Percentiles rank a stretch among this genome's conserved stretches.
phyloP scores from a whole-genome alignment of 2,329 filamentous ascomycete species.

The Fusarium sp. region DNA sequence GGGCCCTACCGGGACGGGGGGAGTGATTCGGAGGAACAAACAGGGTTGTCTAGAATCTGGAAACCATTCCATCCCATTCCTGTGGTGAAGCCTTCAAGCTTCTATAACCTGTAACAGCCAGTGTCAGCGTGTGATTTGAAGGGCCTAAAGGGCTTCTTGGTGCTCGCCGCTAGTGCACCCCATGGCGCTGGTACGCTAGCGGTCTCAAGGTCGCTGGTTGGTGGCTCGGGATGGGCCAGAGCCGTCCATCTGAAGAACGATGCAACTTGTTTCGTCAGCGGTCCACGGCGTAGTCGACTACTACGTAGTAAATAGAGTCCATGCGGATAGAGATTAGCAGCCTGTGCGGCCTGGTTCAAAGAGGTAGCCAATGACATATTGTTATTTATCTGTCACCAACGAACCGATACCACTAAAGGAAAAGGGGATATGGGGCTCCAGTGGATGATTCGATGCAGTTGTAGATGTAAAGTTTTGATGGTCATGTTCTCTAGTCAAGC shows the following conservation, averaged over 20 bases:
- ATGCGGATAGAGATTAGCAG: slow-evolving; percentile 19
- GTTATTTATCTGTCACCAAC: slow-evolving; percentile 17
- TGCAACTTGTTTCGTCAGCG: slow-evolving; percentile 44
- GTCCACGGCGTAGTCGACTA: slow-evolving; percentile 37
- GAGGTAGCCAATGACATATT: slow-evolving; percentile 24
- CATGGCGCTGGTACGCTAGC: slow-evolving; percentile 46
- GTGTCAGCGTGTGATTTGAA: slow-evolving; percentile 23
- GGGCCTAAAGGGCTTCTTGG: slow-evolving; percentile 12
- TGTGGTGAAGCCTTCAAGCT: slow-evolving; percentile 21
- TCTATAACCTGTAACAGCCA: slow-evolving; percentile 39
- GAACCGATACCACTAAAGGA: slow-evolving; percentile 11
- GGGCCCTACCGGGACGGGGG: slow-evolving; percentile 28
- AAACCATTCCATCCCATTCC: slow-evolving; percentile 40
- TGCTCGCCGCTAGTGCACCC: slow-evolving; percentile 38
- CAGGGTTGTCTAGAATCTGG: slow-evolving; percentile 33
- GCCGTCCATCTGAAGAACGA: slow-evolving; percentile 39
- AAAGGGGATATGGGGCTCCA: slow-evolving; percentile 9
- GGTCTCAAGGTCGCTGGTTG: slow-evolving; percentile 40
- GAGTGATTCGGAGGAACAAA: slow-evolving; percentile 16
- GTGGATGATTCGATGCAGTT: slow-evolving; percentile 29
- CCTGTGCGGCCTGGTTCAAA: neutral
- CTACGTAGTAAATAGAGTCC: neutral
- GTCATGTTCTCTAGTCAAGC: slow-evolving; percentile 10
- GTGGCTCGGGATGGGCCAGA: slow-evolving; percentile 35
- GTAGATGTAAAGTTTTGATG: slow-evolving; percentile 26